Evolutionary conservation across 768 basidiomycete species (phyloP), one percentile per base, ranked within the genome.

Genomic region (Mycena olivaceomarginata): DNA sequence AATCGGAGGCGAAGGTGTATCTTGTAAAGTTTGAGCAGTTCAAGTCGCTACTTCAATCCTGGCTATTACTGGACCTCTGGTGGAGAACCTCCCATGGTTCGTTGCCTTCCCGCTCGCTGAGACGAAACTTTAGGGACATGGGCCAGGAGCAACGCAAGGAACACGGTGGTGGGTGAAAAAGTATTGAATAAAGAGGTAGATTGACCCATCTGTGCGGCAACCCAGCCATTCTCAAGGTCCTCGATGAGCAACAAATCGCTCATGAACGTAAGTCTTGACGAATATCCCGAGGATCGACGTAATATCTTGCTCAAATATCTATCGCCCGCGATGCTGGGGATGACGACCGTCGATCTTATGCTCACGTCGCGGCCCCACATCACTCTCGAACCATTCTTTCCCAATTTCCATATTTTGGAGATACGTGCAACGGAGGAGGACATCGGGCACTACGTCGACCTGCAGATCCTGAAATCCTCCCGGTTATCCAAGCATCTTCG

Each of bases 341-440:
- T 20, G 37, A 70, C 63, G n/a, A 56, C 18, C n/a, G 51, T 65
- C 46, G 66, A 56, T 31, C 63, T 72, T 18, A 56, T 74, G 64
- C 11, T 74, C 12, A 74, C 72, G 4, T 74, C 65, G 20, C 64
- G 72, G 11, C 72, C 72, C 16, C 69, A 70, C 57, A 8, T 70
- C 43, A 48, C 45, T 6, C 69, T 70, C 31, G 41, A 59, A 9
- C n/a, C 69, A 8, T 70, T 39, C 59, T 45, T 60, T 46, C 59
- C 41, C 4, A 48, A 11, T 10, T 39, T 46, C 11, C n/a, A 39
- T 4, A 37, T 11, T 10, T 13, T 70, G 9, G 69, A 70, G 57
- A 62, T 70, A 15, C 57, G 59, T 22, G 69, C 69, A 46, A 48
- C 69, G 2, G 69, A 62, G 8, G 25, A 60, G 3, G 69, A 62